Base-by-base conservation (phyloP, 768 basidiomycete species). In the Suillus lakei region DNA sequence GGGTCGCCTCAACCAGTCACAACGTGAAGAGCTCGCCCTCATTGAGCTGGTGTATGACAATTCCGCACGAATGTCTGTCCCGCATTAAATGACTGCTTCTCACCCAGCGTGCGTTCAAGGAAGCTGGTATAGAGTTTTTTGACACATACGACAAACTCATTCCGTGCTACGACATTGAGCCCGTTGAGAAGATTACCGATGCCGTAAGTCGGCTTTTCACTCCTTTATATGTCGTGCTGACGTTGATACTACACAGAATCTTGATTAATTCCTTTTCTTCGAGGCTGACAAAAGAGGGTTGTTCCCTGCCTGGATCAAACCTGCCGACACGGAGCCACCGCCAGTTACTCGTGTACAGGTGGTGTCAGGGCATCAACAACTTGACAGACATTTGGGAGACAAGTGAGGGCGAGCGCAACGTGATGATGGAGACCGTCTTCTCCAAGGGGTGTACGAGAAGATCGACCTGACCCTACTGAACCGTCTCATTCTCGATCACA, bases 41-140 rank as follows among this genome's bases (percentile, higher is more conserved):
- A 98, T 99, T 67, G 98, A 99, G 74, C 98, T 99, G 79, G 97
- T 97, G 4, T 99, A 99, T 76, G 98, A 99, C 77, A 99, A 99
- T n/a, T 74, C 98, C 98, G 34, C 98, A 99, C 78, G 98, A 99
- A 83, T 98, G 96, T 77, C 80, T 99, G 60, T 98, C 97, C 3
- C 95, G 98, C 62, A 98, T 99, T 83, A 99, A 99, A 83, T 92
- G 98, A 71, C 83, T 99, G 16, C 84, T 99, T 16, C 84, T 99
- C 50, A 99, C 98, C 0, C 98, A 99, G 77, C 92, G 98, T 54
- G 95, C 96, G 2, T 99, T 99, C 88, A 99, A 99, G 81, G 98
- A 99, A 76, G 82, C 96, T 28, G 98, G 98, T 12, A 98, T 99
- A 67, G 93, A 95, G 78, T 96, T 96, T 79, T 97, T 96, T 78